phyloP scores from a whole-genome alignment of 2,329 filamentous ascomycete genomes.

The Nemania abortiva region DNA sequence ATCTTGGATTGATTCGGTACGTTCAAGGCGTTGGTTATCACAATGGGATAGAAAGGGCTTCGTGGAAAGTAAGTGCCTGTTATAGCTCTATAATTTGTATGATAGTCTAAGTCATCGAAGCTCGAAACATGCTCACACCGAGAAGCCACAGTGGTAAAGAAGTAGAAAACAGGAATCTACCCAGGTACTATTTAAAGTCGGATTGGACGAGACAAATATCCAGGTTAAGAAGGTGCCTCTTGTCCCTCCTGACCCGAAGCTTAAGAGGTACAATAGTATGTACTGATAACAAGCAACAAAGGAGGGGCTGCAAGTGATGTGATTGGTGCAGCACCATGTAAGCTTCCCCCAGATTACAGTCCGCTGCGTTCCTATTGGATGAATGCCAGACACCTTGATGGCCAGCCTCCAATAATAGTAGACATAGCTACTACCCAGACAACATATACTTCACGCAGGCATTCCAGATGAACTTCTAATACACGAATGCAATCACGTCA shows the following conservation, averaged over 20 bases:
- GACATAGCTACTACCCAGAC: too few relatives aligned
- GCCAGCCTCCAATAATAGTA: neutral
- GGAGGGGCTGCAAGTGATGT: slow-evolving; percentile 10
- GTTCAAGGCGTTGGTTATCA: too few relatives aligned
- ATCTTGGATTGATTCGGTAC: neutral
- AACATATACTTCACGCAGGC: too few relatives aligned
- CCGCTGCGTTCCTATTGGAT: neutral
- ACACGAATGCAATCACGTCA: too few relatives aligned
- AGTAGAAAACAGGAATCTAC: neutral
- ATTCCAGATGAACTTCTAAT: too few relatives aligned
- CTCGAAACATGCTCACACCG: neutral
- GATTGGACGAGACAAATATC: slow-evolving; percentile 12
- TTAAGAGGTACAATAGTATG: slow-evolving; percentile 6
- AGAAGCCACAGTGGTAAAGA: neutral
- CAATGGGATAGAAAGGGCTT: neutral
- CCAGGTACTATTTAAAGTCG: neutral
- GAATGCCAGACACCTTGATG: slow-evolving; percentile 24
- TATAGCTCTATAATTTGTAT: neutral
- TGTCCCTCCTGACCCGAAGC: slow-evolving; percentile 17
- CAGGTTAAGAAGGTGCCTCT: slow-evolving; percentile 41
- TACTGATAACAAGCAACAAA: slow-evolving; percentile 26
- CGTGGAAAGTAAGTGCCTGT: neutral
- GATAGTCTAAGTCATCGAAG: neutral
- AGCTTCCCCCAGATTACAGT: neutral
- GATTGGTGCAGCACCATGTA: slow-evolving; percentile 17